Conservation (phyloP, 2,329 filamentous ascomycete genomes). For the Eutypa lata region DNA sequence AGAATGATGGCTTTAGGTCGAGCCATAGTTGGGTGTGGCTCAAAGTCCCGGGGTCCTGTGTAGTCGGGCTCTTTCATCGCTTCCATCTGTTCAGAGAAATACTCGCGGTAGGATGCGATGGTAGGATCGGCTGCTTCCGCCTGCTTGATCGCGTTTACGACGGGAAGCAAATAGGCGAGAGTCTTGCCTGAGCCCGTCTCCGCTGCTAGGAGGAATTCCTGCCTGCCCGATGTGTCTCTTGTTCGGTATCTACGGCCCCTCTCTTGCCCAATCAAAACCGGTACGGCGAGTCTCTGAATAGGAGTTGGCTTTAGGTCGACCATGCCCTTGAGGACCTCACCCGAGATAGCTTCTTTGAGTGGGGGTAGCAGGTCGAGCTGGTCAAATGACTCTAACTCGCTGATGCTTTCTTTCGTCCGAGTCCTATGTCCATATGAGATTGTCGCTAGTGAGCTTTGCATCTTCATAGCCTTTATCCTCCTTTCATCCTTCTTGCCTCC, state of each 20-base stretch:
- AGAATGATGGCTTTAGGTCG: slow-evolving; percentile 82
- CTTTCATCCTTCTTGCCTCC: slow-evolving; percentile 44
- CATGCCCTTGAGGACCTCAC: slow-evolving; percentile 73
- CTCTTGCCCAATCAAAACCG: slow-evolving; percentile 65
- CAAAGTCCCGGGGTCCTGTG: slow-evolving; percentile 63
- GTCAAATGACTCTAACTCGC: slow-evolving; percentile 73
- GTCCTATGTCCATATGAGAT: slow-evolving; percentile 70
- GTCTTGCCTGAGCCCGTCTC: slow-evolving; percentile 98
- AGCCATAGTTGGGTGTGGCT: slow-evolving; percentile 70
- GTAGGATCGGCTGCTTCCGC: slow-evolving; percentile 62
- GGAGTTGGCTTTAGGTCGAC: slow-evolving; percentile 79
- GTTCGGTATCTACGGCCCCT: slow-evolving; percentile 32
- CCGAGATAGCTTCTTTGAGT: slow-evolving; percentile 67
- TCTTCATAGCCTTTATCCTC: slow-evolving; percentile 81
- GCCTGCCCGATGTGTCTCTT: slow-evolving; percentile 31
- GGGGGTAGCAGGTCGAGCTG: slow-evolving; percentile 72
- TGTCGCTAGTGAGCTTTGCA: slow-evolving; percentile 77
- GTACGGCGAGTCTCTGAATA: slow-evolving; percentile 85
- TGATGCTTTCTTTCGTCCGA: slow-evolving; percentile 36
- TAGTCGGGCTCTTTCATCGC: slow-evolving; percentile 51
- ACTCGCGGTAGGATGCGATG: slow-evolving; percentile 55
- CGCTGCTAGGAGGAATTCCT: slow-evolving; percentile 78
- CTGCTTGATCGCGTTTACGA: slow-evolving; percentile 80
- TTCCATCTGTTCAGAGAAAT: slow-evolving; percentile 52
- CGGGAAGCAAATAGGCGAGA: slow-evolving; percentile 82